Conservation (phyloP, 1,139 yeast species). For the Magnusiomyces sp. region DNA sequence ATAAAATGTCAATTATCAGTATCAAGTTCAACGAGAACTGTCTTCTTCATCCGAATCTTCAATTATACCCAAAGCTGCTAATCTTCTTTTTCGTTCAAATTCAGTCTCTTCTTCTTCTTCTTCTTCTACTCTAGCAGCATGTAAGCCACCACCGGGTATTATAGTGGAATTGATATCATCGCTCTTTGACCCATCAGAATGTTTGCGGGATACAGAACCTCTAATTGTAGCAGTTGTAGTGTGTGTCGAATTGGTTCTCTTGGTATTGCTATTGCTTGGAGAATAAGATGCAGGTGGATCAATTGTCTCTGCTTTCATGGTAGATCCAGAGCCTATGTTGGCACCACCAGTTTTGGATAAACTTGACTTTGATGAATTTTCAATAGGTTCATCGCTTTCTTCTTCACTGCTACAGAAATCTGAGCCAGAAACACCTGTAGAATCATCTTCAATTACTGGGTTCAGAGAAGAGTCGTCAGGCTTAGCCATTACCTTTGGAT, state of each 20-base stretch:
- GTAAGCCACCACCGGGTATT: neutral
- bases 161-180: neutral
- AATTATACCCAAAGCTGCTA: conserved; percentile 71
- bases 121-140: conserved; percentile 15
- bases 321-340: neutral
- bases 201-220: neutral
- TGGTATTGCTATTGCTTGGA: neutral
- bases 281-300: neutral
- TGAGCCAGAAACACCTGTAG: conserved; percentile 5
- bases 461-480: conserved; percentile 6
- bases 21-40: conserved; percentile 16
- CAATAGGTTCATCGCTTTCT: conserved; percentile 3
- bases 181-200: neutral
- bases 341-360: neutral
- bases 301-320: neutral
- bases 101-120: conserved; percentile 45
- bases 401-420: conserved; percentile 2
- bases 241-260: neutral
- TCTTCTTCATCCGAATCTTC: conserved; percentile 31
- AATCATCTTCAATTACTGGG: conserved; percentile 7
- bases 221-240: neutral
- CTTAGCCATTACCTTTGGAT: neutral
- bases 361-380: conserved; percentile 6
- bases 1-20: too few relatives aligned
- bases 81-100: conserved; percentile 64